Evolutionary conservation across 306 rosid species (phyloP), one percentile per base, ranked within the genome.

Genomic region (Ormosia emarginata): DNA sequence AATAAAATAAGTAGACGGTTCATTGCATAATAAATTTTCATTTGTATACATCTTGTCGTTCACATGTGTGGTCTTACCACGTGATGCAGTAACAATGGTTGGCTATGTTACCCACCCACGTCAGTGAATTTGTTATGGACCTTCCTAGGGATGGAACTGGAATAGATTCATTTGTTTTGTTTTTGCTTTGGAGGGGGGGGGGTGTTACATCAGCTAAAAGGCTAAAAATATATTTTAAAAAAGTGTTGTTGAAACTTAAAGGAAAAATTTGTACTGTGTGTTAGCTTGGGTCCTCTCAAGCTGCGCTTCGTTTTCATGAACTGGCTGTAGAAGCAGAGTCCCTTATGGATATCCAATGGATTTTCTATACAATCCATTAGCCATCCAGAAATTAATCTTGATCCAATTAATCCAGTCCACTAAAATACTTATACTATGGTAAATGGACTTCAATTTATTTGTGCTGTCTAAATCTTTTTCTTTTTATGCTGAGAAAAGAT

Each of bases 371-470:
- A 24, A 9, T 3, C 65, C 65, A 1, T 58, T 58, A 58, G 6
- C 49, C 39, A 43, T 33, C 83, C 59, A 57, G 39, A 69, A 68
- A 32, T 57, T 50, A 32, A 43, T 15, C 65, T 30, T 55, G 82
- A 68, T 33, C 24, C 52, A 11, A 11, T 46, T 32, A 69, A 11
- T 10, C 11, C n/a, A 43, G 63, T 18, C 12, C 40, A 8, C 32
- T 57, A 79, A 57, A 50, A 79, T 67, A 40, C 40, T 13, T 17
- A 46, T 47, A 18, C 24, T 62, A 70, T 63, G 47, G 37, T 79
- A 11, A 40, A 50, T 43, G 67, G 57, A 67, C 36, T 85, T 80
- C 32, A 72, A 15, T 71, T 62, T 41, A 47, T 72, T 43, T 71
- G 52, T 79, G 65, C 82, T 61, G 46, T 74, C 30, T 17, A 37